Evolutionary conservation across 768 basidiomycete species (phyloP).

Genomic region (Kwoniella heveanensis): DNA sequence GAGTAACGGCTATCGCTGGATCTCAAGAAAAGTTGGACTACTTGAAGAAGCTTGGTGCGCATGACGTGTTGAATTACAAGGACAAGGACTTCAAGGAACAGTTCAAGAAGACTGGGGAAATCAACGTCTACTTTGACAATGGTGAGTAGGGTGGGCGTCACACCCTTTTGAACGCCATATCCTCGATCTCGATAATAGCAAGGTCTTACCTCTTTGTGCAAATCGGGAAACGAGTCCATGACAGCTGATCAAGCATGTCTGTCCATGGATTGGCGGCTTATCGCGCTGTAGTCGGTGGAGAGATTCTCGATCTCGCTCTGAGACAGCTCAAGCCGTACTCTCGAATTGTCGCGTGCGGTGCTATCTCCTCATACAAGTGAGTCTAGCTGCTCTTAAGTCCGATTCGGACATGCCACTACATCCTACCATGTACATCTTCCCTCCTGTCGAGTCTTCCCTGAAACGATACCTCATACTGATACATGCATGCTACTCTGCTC

Average conservation of each 20-base stretch:
- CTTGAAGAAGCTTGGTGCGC: slow-evolving; percentile 81
- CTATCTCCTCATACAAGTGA: slow-evolving; percentile 73
- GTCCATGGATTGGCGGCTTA: background rate
- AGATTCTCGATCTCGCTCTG: slow-evolving; percentile 77
- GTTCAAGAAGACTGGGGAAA: slow-evolving; percentile 67
- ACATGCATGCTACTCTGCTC: no score
- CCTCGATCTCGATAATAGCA: no score
- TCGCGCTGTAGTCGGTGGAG: slow-evolving; percentile 63
- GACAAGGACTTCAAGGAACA: slow-evolving; percentile 69
- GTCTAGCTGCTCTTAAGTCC: no score
- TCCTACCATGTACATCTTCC: background rate
- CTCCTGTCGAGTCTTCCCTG: no score
- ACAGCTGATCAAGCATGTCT: no score
- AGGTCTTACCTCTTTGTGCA: no score
- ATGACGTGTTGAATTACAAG: slow-evolving; percentile 86
- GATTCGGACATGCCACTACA: background rate
- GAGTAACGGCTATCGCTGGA: slow-evolving; percentile 86
- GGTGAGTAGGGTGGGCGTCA: slow-evolving; percentile 30
- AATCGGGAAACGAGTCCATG: no score
- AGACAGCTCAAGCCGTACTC: slow-evolving; percentile 74
- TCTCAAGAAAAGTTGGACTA: slow-evolving; percentile 78
- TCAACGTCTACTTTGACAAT: slow-evolving; percentile 56
- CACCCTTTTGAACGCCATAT: no score
- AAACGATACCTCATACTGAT: no score
- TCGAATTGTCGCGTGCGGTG: slow-evolving; percentile 79